Conservation (phyloP, 768 basidiomycete genomes). For the Lentinula aciculospora region DNA sequence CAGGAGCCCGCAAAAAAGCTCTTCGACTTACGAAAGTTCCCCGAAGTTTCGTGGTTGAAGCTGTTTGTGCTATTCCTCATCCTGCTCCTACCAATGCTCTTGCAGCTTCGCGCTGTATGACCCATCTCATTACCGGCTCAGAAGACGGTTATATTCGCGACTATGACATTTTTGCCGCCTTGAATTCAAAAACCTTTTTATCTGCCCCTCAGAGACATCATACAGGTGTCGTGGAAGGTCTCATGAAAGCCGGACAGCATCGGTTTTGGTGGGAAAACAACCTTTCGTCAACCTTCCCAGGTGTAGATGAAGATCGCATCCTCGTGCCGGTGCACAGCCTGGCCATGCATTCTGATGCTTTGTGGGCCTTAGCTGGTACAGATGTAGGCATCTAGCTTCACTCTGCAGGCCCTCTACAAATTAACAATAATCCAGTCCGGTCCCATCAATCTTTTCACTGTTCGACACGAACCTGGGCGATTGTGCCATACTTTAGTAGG, state of each 20-base stretch:
- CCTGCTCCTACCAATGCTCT: conserved; percentile 86
- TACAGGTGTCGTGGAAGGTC: conserved; percentile 86
- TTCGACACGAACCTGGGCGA: conserved; percentile 88
- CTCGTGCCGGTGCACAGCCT: conserved; percentile 84
- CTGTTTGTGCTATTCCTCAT: conserved; percentile 87
- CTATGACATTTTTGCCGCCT: conserved; percentile 86
- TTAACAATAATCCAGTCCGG: conserved; percentile 52
- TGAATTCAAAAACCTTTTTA: conserved; percentile 83
- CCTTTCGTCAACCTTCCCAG: conserved; percentile 5
- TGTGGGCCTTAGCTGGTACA: conserved; percentile 89
- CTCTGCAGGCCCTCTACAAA: conserved; percentile 10
- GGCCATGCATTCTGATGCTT: conserved; percentile 85
- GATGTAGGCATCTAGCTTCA: conserved; percentile 48
- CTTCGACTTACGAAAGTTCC: conserved; percentile 32
- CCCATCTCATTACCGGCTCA: conserved; percentile 84
- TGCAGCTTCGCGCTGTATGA: conserved; percentile 80
- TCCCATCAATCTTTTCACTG: conserved; percentile 88
- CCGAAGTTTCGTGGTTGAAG: conserved; percentile 82
- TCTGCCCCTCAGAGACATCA: conserved; percentile 87
- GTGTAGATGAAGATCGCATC: conserved; percentile 42
- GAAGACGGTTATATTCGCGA: conserved; percentile 92
- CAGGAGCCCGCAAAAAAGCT: conserved; percentile 43
- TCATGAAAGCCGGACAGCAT: conserved; percentile 84
- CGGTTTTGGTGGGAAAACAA: conserved; percentile 92
- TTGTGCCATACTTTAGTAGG: conserved; percentile 67